phyloP scores from a whole-genome alignment of 306 rosid species.

The Acacia confusa region DNA sequence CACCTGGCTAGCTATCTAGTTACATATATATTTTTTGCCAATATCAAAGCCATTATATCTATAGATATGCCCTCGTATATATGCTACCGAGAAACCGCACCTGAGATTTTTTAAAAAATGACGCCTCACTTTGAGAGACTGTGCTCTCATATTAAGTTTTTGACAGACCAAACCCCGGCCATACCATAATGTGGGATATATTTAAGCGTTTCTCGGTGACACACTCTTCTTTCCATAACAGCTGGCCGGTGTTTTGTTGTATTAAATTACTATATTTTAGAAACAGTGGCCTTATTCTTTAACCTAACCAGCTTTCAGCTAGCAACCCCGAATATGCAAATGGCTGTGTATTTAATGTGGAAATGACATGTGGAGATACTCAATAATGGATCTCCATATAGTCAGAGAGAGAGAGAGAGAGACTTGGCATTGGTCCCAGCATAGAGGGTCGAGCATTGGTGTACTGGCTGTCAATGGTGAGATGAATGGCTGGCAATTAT shows the following conservation, averaged over 20 bases:
- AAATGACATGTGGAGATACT: constrained; percentile 36
- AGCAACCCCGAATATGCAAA: constrained; percentile 34
- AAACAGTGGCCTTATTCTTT: constrained; percentile 10
- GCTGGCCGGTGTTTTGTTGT: background rate
- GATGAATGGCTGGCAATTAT: constrained; percentile 16
- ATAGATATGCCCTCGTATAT: constrained; percentile 16
- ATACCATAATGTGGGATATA: constrained; percentile 11
- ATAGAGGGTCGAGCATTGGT: constrained; percentile 25
- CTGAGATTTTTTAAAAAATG: constrained; percentile 19
- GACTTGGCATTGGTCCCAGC: constrained; percentile 40
- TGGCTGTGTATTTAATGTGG: constrained; percentile 29
- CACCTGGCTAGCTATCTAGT: background rate
- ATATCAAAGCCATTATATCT: background rate
- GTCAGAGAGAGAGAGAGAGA: background rate
- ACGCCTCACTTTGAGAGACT: background rate
- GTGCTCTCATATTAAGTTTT: background rate
- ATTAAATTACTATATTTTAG: constrained; percentile 15
- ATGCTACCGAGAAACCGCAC: constrained; percentile 38
- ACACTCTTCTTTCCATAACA: constrained; percentile 13
- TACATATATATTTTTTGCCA: background rate
- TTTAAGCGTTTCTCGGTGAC: constrained; percentile 1
- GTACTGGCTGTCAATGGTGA: background rate
- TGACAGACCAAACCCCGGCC: background rate
- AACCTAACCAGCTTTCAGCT: constrained; percentile 27
- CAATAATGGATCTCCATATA: constrained; percentile 41